phyloP scores from a whole-genome alignment of 2,329 filamentous ascomycete genomes.

The Colletotrichum gigasporum region DNA sequence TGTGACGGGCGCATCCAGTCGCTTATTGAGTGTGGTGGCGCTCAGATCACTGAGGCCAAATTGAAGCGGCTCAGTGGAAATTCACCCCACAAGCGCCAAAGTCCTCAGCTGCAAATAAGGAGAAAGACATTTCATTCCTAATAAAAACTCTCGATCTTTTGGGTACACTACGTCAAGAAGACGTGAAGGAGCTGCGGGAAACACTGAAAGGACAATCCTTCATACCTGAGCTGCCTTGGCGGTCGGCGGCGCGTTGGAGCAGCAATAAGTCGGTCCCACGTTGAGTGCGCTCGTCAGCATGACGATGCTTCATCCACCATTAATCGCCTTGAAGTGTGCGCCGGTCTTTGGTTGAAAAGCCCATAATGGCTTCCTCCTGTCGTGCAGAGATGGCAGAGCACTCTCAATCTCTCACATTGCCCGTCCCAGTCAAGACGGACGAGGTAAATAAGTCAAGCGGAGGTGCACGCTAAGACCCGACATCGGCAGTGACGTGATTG shows the following conservation, averaged over 20 bases:
- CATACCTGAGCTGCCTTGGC: not conserved
- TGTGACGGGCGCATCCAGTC: not conserved
- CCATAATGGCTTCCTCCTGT: too few species aligned
- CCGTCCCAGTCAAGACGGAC: not conserved
- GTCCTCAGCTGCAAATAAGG: not conserved
- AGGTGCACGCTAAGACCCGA: conserved; percentile 7
- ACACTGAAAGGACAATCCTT: not conserved
- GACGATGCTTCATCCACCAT: not conserved
- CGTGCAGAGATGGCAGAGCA: too few species aligned
- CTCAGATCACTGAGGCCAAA: not conserved
- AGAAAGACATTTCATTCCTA: not conserved
- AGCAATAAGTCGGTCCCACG: not conserved
- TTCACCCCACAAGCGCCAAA: not conserved
- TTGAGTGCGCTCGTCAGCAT: not conserved
- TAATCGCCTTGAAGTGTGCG: not conserved
- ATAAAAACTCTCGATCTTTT: not conserved
- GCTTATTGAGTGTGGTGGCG: not conserved
- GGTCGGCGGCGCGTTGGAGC: not conserved
- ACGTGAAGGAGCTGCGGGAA: not conserved
- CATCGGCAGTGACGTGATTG: conserved; percentile 32
- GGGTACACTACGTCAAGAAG: not conserved
- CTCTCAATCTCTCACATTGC: too few species aligned
- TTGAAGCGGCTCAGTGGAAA: not conserved
- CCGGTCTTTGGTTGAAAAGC: too few species aligned
- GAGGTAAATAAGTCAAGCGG: not conserved